These are phyloP conservation scores for Acer yangbiense DNA, from an alignment of 345 rosid genomes.

Conservation along the genomic window DNA sequence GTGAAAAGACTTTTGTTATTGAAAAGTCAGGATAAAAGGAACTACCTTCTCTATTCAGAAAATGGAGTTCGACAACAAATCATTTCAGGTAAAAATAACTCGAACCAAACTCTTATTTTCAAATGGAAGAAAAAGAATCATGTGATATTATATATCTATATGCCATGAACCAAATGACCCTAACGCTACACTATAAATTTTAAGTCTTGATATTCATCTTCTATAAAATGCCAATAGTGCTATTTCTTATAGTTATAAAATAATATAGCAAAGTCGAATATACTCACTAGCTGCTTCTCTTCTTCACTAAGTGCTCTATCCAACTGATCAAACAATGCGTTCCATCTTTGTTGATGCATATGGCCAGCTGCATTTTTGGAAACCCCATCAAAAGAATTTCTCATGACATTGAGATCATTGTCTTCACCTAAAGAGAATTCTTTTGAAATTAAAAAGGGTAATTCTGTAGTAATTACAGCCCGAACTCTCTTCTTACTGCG, in stretches of 20 bases:
- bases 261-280: constrained; percentile 3
- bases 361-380: constrained; percentile 38
- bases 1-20: neutral
- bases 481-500: constrained; percentile 91
- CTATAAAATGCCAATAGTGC: neutral
- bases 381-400: constrained; percentile 34
- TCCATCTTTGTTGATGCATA: constrained; percentile 68
- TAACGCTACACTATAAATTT: neutral
- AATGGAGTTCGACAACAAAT: neutral
- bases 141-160: neutral
- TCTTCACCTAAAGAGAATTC: constrained; percentile 67
- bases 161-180: neutral
- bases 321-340: constrained; percentile 73
- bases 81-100: neutral
- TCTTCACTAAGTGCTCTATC: constrained; percentile 74
- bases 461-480: constrained; percentile 69
- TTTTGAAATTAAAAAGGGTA: constrained; percentile 70
- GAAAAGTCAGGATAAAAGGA: neutral
- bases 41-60: neutral
- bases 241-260: neutral
- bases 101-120: neutral
- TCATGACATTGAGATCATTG: constrained; percentile 25
- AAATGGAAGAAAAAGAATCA: neutral
- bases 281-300: constrained; percentile 81
- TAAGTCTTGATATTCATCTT: neutral